Conservation (phyloP, 1,284 basidiomycete species). For the Tilletia indica region DNA sequence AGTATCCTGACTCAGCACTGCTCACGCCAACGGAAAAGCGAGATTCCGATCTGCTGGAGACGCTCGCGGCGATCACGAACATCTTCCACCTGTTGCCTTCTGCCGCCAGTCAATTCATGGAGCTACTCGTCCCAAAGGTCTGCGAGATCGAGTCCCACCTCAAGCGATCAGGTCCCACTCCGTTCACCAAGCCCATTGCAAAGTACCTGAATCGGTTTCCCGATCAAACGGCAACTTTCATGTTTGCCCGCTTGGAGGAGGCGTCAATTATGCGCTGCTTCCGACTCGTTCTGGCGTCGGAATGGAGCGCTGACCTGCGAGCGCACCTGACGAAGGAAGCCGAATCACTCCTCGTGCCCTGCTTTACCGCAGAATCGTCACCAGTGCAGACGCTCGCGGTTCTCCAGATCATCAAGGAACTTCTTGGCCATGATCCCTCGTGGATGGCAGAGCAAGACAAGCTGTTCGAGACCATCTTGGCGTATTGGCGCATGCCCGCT, state of each 20-base stretch:
- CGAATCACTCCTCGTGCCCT: slow-evolving; percentile 39
- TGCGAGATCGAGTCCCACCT: slow-evolving; percentile 91
- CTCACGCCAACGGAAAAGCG: slow-evolving; percentile 64
- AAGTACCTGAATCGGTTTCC: slow-evolving; percentile 90
- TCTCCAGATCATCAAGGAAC: slow-evolving; percentile 73
- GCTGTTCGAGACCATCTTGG: slow-evolving; percentile 53
- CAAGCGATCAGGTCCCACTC: slow-evolving; percentile 82
- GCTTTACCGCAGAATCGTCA: slow-evolving; percentile 36
- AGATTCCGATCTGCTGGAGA: slow-evolving; percentile 87
- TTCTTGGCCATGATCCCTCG: slow-evolving; percentile 67
- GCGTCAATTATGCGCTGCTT: slow-evolving; percentile 46
- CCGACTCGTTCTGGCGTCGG: slow-evolving; percentile 43
- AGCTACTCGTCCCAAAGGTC: slow-evolving; percentile 78
- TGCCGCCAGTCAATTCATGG: slow-evolving; percentile 87
- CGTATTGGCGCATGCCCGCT: slow-evolving; percentile 45
- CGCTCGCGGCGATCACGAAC: slow-evolving; percentile 89
- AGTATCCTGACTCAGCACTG: slow-evolving; percentile 29
- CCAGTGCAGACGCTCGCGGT: slow-evolving; percentile 52
- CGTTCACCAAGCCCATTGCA: slow-evolving; percentile 89
- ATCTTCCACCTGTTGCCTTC: slow-evolving; percentile 88
- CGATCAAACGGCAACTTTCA: slow-evolving; percentile 76
- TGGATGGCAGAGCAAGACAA: slow-evolving; percentile 65
- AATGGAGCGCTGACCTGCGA: slow-evolving; percentile 44
- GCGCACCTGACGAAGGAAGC: slow-evolving; percentile 33
- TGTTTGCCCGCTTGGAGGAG: slow-evolving; percentile 73